Percentiles rank a stretch among this genome's conserved stretches.
These are phyloP conservation scores for Populus hybrid DNA, from an alignment of 441 rosid genomes.

Conservation along the genomic window DNA sequence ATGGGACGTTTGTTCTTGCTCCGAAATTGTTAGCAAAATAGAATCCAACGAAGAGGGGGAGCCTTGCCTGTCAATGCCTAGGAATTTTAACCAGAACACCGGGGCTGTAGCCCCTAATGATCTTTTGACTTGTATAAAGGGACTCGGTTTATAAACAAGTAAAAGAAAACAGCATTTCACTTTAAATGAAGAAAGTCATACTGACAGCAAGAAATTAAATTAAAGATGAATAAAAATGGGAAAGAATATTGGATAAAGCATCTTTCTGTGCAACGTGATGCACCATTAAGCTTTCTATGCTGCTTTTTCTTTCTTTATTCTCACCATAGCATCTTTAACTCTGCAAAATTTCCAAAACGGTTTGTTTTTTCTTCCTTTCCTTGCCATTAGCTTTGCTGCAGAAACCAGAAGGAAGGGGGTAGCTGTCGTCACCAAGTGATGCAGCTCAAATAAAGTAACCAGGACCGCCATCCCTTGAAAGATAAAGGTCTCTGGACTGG, in stretches of 20 bases:
- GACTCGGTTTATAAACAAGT: not conserved
- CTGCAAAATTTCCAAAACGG: not conserved
- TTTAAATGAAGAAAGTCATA: constrained; percentile 4
- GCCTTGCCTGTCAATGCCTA: not conserved
- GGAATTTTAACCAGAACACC: not conserved
- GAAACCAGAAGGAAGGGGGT: constrained; percentile 17
- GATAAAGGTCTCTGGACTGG: not conserved
- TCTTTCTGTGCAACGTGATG: constrained; percentile 33
- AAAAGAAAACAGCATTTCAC: not conserved
- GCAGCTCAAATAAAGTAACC: not conserved
- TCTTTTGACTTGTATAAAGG: constrained; percentile 6
- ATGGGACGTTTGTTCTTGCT: not conserved
- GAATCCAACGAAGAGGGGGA: not conserved
- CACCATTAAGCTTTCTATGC: constrained; percentile 22
- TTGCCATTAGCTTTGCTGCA: constrained; percentile 16
- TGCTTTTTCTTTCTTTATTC: constrained; percentile 19
- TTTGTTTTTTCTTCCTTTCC: not conserved
- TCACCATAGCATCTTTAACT: constrained; percentile 19
- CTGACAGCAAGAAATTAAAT: constrained; percentile 13
- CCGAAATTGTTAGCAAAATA: not conserved
- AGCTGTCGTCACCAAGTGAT: constrained; percentile 6
- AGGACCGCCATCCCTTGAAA: not conserved
- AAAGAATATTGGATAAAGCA: constrained; percentile 38
- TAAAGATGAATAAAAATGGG: constrained; percentile 32
- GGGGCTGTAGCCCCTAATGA: not conserved